Percentiles rank a stretch among this genome's conserved stretches.
These are phyloP conservation scores for Botrytis galanthina DNA, from an alignment of 2,329 filamentous ascomycete species.

Conservation along the genomic window DNA sequence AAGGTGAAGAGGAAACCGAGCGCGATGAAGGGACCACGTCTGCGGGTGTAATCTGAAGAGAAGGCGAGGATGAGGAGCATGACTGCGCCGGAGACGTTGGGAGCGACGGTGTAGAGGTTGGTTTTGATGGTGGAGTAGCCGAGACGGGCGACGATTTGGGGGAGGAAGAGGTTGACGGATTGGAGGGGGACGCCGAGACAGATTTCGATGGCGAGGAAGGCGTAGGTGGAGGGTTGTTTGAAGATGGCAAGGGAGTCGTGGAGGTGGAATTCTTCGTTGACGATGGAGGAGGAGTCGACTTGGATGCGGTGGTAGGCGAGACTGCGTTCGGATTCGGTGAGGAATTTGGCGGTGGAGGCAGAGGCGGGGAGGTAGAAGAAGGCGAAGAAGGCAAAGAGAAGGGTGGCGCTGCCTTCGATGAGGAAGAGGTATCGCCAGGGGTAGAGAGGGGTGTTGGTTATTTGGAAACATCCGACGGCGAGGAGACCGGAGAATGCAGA, in stretches of 20 bases:
- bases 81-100: conserved; percentile 70
- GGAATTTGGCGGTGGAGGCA: conserved; percentile 35
- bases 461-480: conserved; percentile 49
- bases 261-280: conserved; percentile 53
- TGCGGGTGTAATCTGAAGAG: conserved; percentile 54
- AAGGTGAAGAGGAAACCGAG: conserved; percentile 73
- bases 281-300: conserved; percentile 62
- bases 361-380: conserved; percentile 41
- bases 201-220: conserved; percentile 53
- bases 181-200: conserved; percentile 60
- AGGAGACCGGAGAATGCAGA: conserved; percentile 51
- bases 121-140: conserved; percentile 55
- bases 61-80: conserved; percentile 74
- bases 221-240: conserved; percentile 43
- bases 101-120: conserved; percentile 79
- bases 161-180: conserved; percentile 53
- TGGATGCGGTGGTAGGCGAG: conserved; percentile 40
- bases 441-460: conserved; percentile 47
- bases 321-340: conserved; percentile 37
- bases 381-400: conserved; percentile 38
- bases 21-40: conserved; percentile 63
- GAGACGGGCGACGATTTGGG: conserved; percentile 53
- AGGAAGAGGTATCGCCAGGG: conserved; percentile 54
- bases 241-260: conserved; percentile 53
- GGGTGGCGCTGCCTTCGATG: conserved; percentile 40